These are phyloP conservation scores for Carex scoparia DNA, from an alignment of 176 grass and related monocot genomes.

Conservation along the genomic window DNA sequence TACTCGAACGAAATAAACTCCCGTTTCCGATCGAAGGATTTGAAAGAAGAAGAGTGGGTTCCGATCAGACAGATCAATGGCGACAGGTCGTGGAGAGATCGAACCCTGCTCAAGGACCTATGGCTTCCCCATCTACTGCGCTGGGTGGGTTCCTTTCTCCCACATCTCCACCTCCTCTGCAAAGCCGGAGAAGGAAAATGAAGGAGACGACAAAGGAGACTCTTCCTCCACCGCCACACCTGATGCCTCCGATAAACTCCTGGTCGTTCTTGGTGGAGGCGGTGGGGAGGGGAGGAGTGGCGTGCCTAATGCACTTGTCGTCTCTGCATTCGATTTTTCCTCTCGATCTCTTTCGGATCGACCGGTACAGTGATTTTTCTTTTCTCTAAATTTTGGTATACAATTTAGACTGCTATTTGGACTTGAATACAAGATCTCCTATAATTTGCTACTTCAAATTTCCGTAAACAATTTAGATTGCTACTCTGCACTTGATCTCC, in stretches of 20 bases:
- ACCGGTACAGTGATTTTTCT: constrained; percentile 35
- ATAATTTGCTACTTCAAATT: background rate
- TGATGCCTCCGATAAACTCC: constrained; percentile 4
- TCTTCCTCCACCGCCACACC: background rate
- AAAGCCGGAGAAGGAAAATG: constrained; percentile 3
- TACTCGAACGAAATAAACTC: no score
- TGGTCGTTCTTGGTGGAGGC: constrained; percentile 61
- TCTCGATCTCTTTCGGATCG: constrained; percentile 40
- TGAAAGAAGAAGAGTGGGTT: no score
- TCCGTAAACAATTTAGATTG: background rate
- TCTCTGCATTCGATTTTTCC: constrained; percentile 36
- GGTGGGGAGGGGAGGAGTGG: constrained; percentile 75
- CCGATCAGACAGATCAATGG: constrained; percentile 12
- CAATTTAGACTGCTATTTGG: background rate
- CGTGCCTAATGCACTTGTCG: constrained; percentile 69
- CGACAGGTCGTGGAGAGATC: background rate
- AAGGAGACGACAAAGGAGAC: background rate
- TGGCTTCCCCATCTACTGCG: constrained; percentile 92
- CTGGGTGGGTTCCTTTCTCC: constrained; percentile 62
- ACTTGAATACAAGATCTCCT: background rate
- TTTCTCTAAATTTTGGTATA: background rate
- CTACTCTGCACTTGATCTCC: background rate
- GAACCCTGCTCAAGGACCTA: constrained; percentile 45
- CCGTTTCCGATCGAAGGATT: no score
- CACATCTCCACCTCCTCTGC: constrained; percentile 42